Evolutionary conservation across 768 basidiomycete genomes (phyloP).

Genomic region (Tricholoma hemisulphureum): DNA sequence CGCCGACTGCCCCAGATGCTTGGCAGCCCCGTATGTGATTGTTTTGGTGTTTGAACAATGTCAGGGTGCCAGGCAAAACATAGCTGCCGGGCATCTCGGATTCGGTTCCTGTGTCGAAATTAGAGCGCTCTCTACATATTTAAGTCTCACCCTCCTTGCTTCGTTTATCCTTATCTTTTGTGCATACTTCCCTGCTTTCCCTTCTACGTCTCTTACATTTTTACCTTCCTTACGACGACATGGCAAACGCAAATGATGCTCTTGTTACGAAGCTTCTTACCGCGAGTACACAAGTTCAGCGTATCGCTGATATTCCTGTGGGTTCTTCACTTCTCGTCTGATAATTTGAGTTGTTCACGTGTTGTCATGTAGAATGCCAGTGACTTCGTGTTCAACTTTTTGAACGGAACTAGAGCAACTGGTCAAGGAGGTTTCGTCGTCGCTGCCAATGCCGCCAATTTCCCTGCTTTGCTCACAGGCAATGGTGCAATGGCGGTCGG

Average conservation of each 20-base stretch:
- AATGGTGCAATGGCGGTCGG: conserved; percentile 1
- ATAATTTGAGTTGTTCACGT: background rate
- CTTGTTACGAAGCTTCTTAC: background rate
- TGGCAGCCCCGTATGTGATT: too few relatives aligned
- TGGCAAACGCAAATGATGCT: background rate
- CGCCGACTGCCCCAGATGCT: too few relatives aligned
- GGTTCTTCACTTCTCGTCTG: background rate
- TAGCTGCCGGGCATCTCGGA: too few relatives aligned
- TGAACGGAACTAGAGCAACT: background rate
- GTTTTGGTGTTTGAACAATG: too few relatives aligned
- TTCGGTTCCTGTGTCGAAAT: too few relatives aligned
- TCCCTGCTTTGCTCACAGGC: background rate
- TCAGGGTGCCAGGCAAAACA: too few relatives aligned
- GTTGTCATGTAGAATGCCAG: background rate
- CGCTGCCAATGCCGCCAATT: background rate
- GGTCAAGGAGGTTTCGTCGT: conserved; percentile 1
- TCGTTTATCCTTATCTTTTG: background rate
- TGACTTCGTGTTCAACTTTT: conserved; percentile 1
- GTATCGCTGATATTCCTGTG: background rate
- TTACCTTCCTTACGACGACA: background rate
- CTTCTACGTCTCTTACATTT: background rate
- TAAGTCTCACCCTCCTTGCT: background rate
- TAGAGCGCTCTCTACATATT: too few relatives aligned
- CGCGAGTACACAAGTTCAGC: background rate
- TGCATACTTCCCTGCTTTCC: too few relatives aligned